A percentile compares a stretch with the other conserved stretches of the same genome.
Evolutionary conservation across 2,329 filamentous ascomycete genomes (phyloP).

Genomic region (Scytalidium sp.): DNA sequence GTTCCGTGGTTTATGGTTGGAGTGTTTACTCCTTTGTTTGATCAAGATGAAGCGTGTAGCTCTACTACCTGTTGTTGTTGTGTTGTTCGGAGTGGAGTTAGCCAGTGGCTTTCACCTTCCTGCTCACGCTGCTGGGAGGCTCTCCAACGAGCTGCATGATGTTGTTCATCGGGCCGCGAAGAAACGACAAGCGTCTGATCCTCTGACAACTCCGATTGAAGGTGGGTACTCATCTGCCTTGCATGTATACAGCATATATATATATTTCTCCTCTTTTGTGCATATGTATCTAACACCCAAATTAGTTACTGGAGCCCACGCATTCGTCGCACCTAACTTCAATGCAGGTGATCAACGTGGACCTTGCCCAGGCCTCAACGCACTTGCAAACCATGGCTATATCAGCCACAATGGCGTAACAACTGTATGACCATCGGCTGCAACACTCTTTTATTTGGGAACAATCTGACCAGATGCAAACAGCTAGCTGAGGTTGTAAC

Average conservation of each 20-base stretch:
- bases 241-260: not conserved
- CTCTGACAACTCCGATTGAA: conserved; percentile 7
- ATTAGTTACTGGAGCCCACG: conserved; percentile 31
- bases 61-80: not conserved
- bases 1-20: not conserved
- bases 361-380: conserved; percentile 39
- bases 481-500: conserved; percentile 22
- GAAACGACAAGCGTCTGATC: conserved; percentile 4
- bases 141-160: not conserved
- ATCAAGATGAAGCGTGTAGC: not conserved
- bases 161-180: not conserved
- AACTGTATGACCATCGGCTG: conserved; percentile 12
- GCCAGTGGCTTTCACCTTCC: too few relatives aligned
- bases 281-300: conserved; percentile 11
- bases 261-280: not conserved
- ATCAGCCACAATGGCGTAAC: conserved; percentile 37
- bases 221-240: conserved; percentile 2
- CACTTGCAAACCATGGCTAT: conserved; percentile 39
- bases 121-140: not conserved
- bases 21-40: not conserved
- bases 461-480: conserved; percentile 2
- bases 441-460: conserved; percentile 8
- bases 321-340: conserved; percentile 31
- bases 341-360: conserved; percentile 33
- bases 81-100: not conserved